These are phyloP conservation scores for Ogataea polymorpha DNA, from an alignment of 805 yeast genomes.

Conservation along the genomic window DNA sequence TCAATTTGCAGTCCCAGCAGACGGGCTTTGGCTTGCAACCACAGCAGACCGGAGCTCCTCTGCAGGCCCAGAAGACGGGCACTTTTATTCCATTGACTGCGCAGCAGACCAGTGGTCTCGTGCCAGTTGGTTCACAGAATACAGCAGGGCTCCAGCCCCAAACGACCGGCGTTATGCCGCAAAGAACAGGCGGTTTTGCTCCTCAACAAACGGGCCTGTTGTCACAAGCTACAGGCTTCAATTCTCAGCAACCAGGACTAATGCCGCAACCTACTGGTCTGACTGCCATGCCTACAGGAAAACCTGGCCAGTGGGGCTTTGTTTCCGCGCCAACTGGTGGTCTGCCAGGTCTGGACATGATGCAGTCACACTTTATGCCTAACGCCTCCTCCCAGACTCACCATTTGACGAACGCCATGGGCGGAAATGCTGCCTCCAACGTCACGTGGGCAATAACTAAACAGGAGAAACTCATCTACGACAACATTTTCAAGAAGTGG, in stretches of 20 bases:
- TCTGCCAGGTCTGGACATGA: constrained; percentile 64
- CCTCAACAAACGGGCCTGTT: constrained; percentile 26
- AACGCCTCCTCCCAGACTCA: constrained; percentile 32
- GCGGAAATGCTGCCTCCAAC: constrained; percentile 39
- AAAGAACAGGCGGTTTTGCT: constrained; percentile 32
- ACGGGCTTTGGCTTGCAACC: constrained; percentile 5
- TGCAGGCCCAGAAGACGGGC: constrained; percentile 70
- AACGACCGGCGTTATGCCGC: constrained; percentile 29
- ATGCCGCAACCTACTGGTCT: constrained; percentile 45
- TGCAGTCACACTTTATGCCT: constrained; percentile 69
- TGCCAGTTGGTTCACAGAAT: constrained; percentile 31
- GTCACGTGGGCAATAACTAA: constrained; percentile 82
- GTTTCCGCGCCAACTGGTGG: constrained; percentile 67
- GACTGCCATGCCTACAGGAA: constrained; percentile 54
- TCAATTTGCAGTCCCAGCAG: constrained; percentile 5
- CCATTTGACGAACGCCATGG: constrained; percentile 30
- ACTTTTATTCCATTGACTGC: constrained; percentile 46
- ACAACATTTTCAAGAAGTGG: constrained; percentile 85
- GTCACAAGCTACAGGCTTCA: constrained; percentile 35
- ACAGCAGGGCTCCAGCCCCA: constrained; percentile 38
- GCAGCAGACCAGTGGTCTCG: constrained; percentile 31
- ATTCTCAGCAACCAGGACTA: constrained; percentile 31
- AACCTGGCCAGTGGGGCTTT: constrained; percentile 81
- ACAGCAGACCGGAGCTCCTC: constrained; percentile 19
- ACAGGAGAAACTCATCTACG: constrained; percentile 83